A percentile compares a stretch with the other conserved stretches of the same genome.
These are phyloP conservation scores for Debaryomyces hansenii DNA, from an alignment of 805 yeast genomes.

Conservation along the genomic window DNA sequence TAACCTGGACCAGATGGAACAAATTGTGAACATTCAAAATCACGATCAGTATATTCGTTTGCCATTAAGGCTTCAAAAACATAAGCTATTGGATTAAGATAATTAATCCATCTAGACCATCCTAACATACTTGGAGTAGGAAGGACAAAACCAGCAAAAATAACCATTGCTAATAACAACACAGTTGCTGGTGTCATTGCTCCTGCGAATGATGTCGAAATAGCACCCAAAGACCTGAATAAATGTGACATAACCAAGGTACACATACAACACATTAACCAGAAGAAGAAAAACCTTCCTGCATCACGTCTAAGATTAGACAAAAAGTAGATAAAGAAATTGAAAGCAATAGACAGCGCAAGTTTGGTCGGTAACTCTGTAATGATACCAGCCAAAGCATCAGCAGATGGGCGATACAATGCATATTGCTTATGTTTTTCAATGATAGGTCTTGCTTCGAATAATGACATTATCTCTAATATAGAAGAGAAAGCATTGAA, in stretches of 20 bases:
- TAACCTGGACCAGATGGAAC: slow-evolving; percentile 56
- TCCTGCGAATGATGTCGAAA: slow-evolving; percentile 38
- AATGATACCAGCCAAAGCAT: slow-evolving; percentile 61
- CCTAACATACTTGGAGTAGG: slow-evolving; percentile 51
- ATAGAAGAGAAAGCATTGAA: slow-evolving; percentile 62
- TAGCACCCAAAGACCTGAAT: slow-evolving; percentile 43
- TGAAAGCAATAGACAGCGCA: slow-evolving; percentile 28
- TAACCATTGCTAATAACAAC: slow-evolving; percentile 51
- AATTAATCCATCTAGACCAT: slow-evolving; percentile 61
- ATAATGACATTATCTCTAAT: slow-evolving; percentile 59
- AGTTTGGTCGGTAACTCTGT: slow-evolving; percentile 65
- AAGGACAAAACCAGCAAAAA: slow-evolving; percentile 51
- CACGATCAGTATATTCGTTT: slow-evolving; percentile 61
- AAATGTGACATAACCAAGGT: slow-evolving; percentile 42
- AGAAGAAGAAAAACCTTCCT: slow-evolving; percentile 39
- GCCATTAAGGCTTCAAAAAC: slow-evolving; percentile 59
- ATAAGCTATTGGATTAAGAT: slow-evolving; percentile 43
- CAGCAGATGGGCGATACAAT: slow-evolving; percentile 72
- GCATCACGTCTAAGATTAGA: slow-evolving; percentile 40
- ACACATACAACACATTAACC: slow-evolving; percentile 30
- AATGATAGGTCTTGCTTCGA: slow-evolving; percentile 62
- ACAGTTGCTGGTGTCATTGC: slow-evolving; percentile 49
- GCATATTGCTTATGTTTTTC: slow-evolving; percentile 73
- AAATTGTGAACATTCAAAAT: slow-evolving; percentile 53
- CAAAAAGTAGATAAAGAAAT: slow-evolving; percentile 48